Evolutionary conservation across 306 rosid species (phyloP).

Genomic region (Cicer judaicum): DNA sequence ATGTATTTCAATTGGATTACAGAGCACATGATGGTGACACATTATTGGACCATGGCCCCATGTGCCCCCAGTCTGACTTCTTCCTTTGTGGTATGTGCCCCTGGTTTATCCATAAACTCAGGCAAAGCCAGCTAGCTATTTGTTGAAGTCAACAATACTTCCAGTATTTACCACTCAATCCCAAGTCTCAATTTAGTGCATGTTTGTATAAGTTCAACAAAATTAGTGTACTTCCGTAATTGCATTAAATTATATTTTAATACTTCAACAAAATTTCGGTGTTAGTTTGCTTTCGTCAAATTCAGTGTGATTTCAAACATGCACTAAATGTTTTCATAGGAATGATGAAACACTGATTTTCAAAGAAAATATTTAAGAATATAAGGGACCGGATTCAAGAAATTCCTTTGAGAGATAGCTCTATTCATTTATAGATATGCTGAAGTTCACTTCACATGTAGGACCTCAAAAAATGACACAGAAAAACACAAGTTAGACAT

Average conservation of each 20-base stretch:
- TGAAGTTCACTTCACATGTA: conserved; percentile 28
- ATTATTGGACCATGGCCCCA: conserved; percentile 30
- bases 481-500: conserved; percentile 14
- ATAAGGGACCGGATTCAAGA: background rate
- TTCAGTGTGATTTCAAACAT: too few species aligned
- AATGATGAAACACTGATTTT: background rate
- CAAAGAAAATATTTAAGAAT: conserved; percentile 4
- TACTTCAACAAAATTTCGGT: too few species aligned
- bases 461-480: conserved; percentile 10
- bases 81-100: background rate
- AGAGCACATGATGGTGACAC: conserved; percentile 37
- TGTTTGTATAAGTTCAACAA: too few species aligned
- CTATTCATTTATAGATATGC: conserved; percentile 27
- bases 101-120: conserved; percentile 9
- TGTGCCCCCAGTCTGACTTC: conserved; percentile 31
- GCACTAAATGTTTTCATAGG: background rate
- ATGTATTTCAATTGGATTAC: conserved; percentile 17
- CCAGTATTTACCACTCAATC: background rate
- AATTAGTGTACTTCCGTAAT: too few species aligned
- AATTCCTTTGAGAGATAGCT: background rate
- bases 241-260: too few species aligned
- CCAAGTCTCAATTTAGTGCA: background rate
- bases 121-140: conserved; percentile 37
- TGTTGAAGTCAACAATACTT: conserved; percentile 30
- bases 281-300: too few species aligned